Percentiles rank a stretch among this genome's conserved stretches.
These are phyloP conservation scores for Pythium apleroticum DNA, from an alignment of 352 stramenopile genomes.

Conservation along the genomic window DNA sequence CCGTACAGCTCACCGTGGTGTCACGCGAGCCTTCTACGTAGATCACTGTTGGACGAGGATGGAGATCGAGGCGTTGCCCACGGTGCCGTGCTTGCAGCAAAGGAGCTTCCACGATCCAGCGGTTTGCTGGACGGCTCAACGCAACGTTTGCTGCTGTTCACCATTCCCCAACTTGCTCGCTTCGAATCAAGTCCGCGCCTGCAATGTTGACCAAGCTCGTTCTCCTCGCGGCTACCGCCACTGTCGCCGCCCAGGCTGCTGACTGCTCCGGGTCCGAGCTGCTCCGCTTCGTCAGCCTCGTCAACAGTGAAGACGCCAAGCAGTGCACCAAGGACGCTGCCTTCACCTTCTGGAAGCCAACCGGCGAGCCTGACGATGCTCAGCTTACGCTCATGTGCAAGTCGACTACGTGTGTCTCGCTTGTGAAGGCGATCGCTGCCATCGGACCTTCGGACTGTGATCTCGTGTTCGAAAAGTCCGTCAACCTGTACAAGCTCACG, in stretches of 20 bases:
- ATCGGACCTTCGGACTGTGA: neutral
- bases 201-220: neutral
- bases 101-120: too few species aligned
- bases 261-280: neutral
- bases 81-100: too few species aligned
- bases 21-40: neutral
- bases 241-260: neutral
- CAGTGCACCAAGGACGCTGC: conserved; percentile 30
- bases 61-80: neutral
- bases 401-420: conserved; percentile 18
- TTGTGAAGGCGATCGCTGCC: neutral
- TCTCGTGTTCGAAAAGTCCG: neutral
- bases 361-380: conserved; percentile 25
- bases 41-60: neutral
- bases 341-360: conserved; percentile 34
- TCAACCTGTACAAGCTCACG: neutral
- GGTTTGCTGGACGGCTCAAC: neutral
- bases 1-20: neutral
- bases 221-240: neutral
- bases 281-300: neutral
- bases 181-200: neutral
- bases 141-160: neutral
- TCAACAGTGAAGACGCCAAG: neutral
- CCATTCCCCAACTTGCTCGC: neutral
- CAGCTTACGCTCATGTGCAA: conserved; percentile 34